Conservation (phyloP, 2,329 filamentous ascomycete species). For the Penicillium sp. region DNA sequence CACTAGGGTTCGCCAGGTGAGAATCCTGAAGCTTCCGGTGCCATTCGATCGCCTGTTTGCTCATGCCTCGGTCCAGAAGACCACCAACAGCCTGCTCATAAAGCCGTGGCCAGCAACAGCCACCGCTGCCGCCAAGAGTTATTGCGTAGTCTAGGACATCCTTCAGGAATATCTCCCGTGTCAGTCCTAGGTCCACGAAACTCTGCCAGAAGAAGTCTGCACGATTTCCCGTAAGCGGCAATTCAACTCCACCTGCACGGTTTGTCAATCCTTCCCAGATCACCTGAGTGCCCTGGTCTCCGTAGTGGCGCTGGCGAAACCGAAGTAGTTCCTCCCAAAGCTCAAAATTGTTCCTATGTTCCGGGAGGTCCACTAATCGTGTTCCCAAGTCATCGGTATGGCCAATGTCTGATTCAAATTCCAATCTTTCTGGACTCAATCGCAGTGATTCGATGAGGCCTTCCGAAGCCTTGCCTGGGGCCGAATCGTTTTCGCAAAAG, state of each 20-base stretch:
- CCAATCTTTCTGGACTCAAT: conserved; percentile 36
- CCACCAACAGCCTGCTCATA: conserved; percentile 41
- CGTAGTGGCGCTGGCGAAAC: conserved; percentile 46
- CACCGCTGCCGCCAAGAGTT: conserved; percentile 40
- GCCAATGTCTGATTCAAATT: conserved; percentile 46
- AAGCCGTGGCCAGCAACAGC: conserved; percentile 39
- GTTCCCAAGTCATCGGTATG: conserved; percentile 35
- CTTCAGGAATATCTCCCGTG: conserved; percentile 33
- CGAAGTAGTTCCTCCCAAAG: conserved; percentile 49
- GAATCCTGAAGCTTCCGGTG: conserved; percentile 39
- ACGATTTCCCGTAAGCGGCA: conserved; percentile 38
- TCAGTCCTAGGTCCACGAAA: conserved; percentile 39
- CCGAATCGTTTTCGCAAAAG: background rate
- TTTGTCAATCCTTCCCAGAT: conserved; percentile 43
- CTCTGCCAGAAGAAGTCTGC: conserved; percentile 46
- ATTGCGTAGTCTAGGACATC: conserved; percentile 41
- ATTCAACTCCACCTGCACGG: conserved; percentile 29
- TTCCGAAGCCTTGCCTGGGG: background rate
- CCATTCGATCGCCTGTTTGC: conserved; percentile 35
- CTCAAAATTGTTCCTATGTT: conserved; percentile 36
- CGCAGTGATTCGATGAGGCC: conserved; percentile 15
- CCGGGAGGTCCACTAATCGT: conserved; percentile 40
- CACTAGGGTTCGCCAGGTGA: conserved; percentile 31
- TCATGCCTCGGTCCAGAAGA: conserved; percentile 32
- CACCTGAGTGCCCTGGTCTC: conserved; percentile 41